Evolutionary conservation across 495 filamentous ascomycete genomes (phyloP), one percentile per base, ranked within the genome.

Genomic region (Penicillium cosmopolitanum): DNA sequence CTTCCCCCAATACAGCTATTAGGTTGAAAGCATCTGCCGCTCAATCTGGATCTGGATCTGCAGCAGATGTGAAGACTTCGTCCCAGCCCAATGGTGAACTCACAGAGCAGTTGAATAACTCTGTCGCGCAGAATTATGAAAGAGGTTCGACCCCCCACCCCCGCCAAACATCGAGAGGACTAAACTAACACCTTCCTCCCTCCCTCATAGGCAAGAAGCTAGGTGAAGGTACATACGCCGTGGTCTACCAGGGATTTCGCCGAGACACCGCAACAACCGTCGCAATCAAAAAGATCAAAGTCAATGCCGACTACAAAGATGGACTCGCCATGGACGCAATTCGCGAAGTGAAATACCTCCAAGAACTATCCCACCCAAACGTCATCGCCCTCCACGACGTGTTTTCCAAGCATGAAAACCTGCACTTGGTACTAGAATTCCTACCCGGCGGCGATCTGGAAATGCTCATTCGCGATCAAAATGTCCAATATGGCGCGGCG

Each of bases 281-380:
- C 47, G 96, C 96, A 56, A 97, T 99, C 72, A 99, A 99, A 70
- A 98, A 97, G 78, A 96, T 99, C 79, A 98, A 97, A 73, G 83
- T 96, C 65, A 91, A 93, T 67, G 84, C 87, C 13, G 92, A 96
- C 67, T 86, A 82, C 65, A 82, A 81, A 65, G 93, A 97, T 69
- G 96, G 96, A 55, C 84, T 99, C 64, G 85, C 90, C 13, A 91
- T 93, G 79, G 96, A 99, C 73, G 91, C 94, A 15, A 88, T 98
- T 62, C 92, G 96, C 58, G 96, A 99, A 78, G 86, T 98, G 67
- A 96, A 95, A 68, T 89, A 90, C 73, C 83, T 98, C 9, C 93
- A 96, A 69, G 96, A 98, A 73, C 83, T 98, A n/a, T 88, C 85
- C 10, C 95, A 98, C 71, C 92, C 93, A 3, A 98, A 98, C 73